A percentile compares a stretch with the other conserved stretches of the same genome.
phyloP scores from a whole-genome alignment of 139 green algal species.

The Volvox africanus region DNA sequence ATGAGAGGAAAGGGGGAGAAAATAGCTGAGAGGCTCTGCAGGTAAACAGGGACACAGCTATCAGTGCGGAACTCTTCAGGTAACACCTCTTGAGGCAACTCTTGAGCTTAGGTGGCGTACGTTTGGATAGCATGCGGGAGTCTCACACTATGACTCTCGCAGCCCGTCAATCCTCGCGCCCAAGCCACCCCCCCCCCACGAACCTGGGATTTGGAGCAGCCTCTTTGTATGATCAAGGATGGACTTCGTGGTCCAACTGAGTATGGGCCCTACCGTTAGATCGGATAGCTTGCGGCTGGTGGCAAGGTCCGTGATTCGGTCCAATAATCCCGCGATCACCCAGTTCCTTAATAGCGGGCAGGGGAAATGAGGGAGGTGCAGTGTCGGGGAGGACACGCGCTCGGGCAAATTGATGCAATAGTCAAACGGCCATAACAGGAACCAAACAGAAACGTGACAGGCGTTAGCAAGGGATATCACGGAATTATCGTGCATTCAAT shows the following conservation, averaged over 20 bases:
- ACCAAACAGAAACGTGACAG: too few relatives aligned
- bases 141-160: too few relatives aligned
- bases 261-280: conserved; percentile 93
- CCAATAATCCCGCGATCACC: conserved; percentile 77
- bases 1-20: background rate
- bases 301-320: conserved; percentile 71
- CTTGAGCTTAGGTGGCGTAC: too few relatives aligned
- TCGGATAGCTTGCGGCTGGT: conserved; percentile 81
- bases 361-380: background rate
- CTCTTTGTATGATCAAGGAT: conserved; percentile 86
- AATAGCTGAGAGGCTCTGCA: too few relatives aligned
- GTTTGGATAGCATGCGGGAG: too few relatives aligned
- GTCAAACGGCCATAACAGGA: too few relatives aligned
- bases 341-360: conserved; percentile 56
- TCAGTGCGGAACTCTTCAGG: too few relatives aligned
- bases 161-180: background rate
- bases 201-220: conserved; percentile 88
- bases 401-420: too few relatives aligned
- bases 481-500: too few relatives aligned
- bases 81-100: too few relatives aligned
- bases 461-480: too few relatives aligned
- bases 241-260: conserved; percentile 89
- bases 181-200: background rate
- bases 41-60: too few relatives aligned
- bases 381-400: background rate